Conservation (phyloP, 768 basidiomycete genomes). For the Phylloporus scabripes region DNA sequence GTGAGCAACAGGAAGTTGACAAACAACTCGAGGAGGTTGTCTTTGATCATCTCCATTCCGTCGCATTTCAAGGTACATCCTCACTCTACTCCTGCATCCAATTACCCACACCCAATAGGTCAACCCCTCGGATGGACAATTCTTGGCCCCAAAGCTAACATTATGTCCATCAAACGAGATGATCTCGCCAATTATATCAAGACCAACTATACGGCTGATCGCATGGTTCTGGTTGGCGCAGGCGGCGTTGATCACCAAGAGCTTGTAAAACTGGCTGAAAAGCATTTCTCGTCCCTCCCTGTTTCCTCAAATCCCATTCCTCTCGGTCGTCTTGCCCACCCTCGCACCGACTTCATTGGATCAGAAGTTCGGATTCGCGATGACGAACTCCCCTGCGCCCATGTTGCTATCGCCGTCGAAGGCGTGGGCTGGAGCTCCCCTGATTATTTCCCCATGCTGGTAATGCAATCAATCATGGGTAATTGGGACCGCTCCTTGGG, state of each 20-base stretch:
- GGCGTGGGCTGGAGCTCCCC: slow-evolving; percentile 97
- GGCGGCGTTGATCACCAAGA: slow-evolving; percentile 91
- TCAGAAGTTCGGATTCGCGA: slow-evolving; percentile 95
- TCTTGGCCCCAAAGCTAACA: slow-evolving; percentile 93
- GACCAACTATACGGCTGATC: slow-evolving; percentile 97
- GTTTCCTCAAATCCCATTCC: slow-evolving; percentile 84
- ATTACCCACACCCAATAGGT: slow-evolving; percentile 39
- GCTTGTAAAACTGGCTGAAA: slow-evolving; percentile 91
- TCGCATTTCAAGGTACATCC: slow-evolving; percentile 85
- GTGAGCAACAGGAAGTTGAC: slow-evolving; percentile 98
- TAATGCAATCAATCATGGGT: slow-evolving; percentile 95
- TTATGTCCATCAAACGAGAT: slow-evolving; percentile 88
- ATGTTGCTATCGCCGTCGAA: slow-evolving; percentile 96
- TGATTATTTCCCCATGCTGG: slow-evolving; percentile 99
- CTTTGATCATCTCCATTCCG: slow-evolving; percentile 94
- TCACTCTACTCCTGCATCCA: slow-evolving; percentile 2
- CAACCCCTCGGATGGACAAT: slow-evolving; percentile 97
- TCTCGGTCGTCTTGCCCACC: slow-evolving; percentile 72
- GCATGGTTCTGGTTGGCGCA: slow-evolving; percentile 97
- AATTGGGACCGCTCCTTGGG: slow-evolving; percentile 99
- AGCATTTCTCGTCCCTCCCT: slow-evolving; percentile 87
- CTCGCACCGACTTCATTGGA: slow-evolving; percentile 81
- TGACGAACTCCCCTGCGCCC: slow-evolving; percentile 81
- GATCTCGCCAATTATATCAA: slow-evolving; percentile 90
- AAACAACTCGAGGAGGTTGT: slow-evolving; percentile 98